Evolutionary conservation across 768 basidiomycete species (phyloP), one percentile per base, ranked within the genome.

Genomic region (Boletus bicolor): DNA sequence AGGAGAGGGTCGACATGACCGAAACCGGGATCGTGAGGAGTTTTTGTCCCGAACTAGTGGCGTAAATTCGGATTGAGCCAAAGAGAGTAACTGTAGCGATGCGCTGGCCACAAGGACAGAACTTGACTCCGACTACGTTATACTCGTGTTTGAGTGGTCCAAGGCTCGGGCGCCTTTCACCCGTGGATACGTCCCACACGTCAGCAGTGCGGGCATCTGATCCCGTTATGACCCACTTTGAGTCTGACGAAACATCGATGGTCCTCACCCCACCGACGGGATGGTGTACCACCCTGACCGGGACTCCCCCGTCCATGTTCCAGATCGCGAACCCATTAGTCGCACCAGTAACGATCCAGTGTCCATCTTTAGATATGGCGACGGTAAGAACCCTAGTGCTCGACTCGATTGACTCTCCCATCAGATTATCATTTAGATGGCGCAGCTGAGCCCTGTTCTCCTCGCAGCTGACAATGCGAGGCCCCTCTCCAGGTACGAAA

Each of bases 71-170:
- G 30, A 63, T 42, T 2, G 62, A 63, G 17, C 62, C 62, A 55
- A 53, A 63, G 19, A 63, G 62, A 11, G 62, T 63, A 43, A 61
- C 62, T 2, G 57, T 63, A 21, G 57, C 62, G 19, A 63, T 36
- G 21, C 62, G 62, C 28, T 45, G 24, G 43, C 61, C 57, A 28
- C 62, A 63, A 14, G 54, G 62, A 54, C 62, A 63, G 15, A 63
- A 63, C 43, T 51, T 63, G 49, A 63, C 62, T 11, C 53, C 48
- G 32, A 63, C 53, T 30, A 63, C 57, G 28, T 59, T 59, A 17
- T 63, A 63, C 37, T 63, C 62, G 35, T 63, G 62, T 32, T 34
- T 51, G 49, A 62, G 45, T 6, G 48, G 42, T 12, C n/a, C 53
- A 14, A 43, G 14, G 24, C 10, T 45, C 0, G 35, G 49, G 42